Base-by-base conservation (phyloP, 345 rosid genomes). In the Eucalyptus tenuipes region DNA sequence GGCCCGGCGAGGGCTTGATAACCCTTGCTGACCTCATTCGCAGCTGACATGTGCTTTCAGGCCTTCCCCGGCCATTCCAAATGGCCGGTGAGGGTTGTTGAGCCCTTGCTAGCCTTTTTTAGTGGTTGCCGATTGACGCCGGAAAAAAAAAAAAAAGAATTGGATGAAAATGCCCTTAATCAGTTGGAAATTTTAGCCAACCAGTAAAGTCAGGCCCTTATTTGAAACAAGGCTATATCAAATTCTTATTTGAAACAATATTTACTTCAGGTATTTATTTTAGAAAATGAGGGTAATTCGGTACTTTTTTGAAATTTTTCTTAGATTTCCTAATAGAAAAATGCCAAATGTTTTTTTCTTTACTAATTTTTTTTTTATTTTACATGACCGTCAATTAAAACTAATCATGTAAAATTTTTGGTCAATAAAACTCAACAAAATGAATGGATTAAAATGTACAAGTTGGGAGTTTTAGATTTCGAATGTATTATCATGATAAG, bases 21-120 rank as follows among this genome's bases (percentile, higher is more conserved):
- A 9, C 10, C 59, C 27, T 53, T 0, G 0, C 0, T 0, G 0
- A 7, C 27, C 59, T 22, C 11, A 55, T 12, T 0, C 0, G 12
- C 2, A 53, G 1, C 4, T 4, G 5, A 2, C 61, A 55, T 0
- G 12, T 22, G 6, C 5, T 55, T 22, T 24, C 0, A 20, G 3
- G 61, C 29, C 27, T 17, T 55, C 61, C 8, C 1, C 0, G 0
- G 6, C 29, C 5, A 12, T 55, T 22, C 29, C 6, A 0, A 55
- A 20, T 55, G 61, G 6, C 29, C 0, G 0, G 0, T 0, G 0
- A 55, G 29, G 27, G 29, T 55, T 24, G 27, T 55, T 2, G 1
- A 22, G 59, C 27, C 59, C 0, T 55, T 4, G 1, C 2, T 0
- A 0, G 2, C 27, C 3, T 4, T 55, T 55, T 5, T 10, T 53